Conservation (phyloP, 2,329 filamentous ascomycete genomes). For the Penicillium glabrum region DNA sequence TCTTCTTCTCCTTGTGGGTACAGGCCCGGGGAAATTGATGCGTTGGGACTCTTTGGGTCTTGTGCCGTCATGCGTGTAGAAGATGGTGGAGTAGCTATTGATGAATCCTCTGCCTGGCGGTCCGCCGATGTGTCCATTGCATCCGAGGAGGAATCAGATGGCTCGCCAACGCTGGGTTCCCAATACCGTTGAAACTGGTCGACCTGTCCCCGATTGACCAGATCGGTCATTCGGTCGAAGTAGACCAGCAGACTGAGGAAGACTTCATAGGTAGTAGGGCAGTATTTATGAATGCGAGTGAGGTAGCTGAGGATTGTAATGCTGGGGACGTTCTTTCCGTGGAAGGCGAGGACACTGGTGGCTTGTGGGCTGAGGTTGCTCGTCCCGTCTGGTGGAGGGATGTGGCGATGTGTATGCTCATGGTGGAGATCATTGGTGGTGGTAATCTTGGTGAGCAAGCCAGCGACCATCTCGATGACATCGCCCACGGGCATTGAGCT, state of each 20-base stretch:
- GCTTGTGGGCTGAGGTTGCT: conserved; percentile 63
- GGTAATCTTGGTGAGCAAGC: conserved; percentile 93
- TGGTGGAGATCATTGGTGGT: conserved; percentile 94
- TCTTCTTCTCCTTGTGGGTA: conserved; percentile 47
- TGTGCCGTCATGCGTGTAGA: conserved; percentile 36
- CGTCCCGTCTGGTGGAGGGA: conserved; percentile 61
- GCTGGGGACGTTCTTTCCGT: conserved; percentile 95
- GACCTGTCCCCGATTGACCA: conserved; percentile 79
- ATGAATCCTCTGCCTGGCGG: conserved; percentile 21
- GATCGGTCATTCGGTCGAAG: conserved; percentile 98
- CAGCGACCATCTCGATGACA: conserved; percentile 98
- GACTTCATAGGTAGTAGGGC: conserved; percentile 96
- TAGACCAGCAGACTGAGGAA: conserved; percentile 94
- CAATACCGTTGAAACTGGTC: conserved; percentile 52
- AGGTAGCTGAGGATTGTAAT: conserved; percentile 97
- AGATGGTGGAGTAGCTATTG: conserved; percentile 39
- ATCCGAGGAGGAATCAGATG: conserved; percentile 15
- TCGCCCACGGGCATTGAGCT: conserved; percentile 96
- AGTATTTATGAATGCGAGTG: conserved; percentile 96
- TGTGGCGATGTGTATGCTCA: conserved; percentile 78
- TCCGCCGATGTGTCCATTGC: conserved; percentile 21
- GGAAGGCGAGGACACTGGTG: conserved; percentile 84
- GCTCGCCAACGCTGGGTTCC: conserved; percentile 18
- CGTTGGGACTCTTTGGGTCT: conserved; percentile 31
- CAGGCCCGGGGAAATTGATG: conserved; percentile 34